Conservation (phyloP, 148 eudicot genomes). For the Rhododendron griersonianum region DNA sequence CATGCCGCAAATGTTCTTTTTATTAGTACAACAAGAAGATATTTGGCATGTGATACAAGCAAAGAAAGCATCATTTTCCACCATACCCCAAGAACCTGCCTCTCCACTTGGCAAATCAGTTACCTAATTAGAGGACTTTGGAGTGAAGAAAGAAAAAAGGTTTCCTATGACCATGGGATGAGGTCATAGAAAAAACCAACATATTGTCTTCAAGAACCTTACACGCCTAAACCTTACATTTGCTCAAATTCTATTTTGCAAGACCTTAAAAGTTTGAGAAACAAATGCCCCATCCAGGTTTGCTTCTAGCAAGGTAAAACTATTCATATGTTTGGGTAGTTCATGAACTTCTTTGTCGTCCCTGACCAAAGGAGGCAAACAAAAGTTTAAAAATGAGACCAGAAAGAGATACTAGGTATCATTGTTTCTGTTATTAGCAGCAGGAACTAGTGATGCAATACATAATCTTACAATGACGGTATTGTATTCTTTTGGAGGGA, state of each 20-base stretch:
- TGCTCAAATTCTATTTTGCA: not conserved
- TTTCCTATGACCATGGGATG: not conserved
- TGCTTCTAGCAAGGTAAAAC: not conserved
- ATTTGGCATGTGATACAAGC: not conserved
- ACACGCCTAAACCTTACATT: not conserved
- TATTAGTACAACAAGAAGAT: not conserved
- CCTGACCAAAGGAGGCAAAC: not conserved
- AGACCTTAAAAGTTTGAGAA: not conserved
- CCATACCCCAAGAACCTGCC: not conserved
- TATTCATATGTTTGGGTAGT: not conserved
- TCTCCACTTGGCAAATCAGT: not conserved
- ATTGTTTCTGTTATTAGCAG: not conserved
- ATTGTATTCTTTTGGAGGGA: not conserved
- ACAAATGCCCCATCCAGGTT: not conserved
- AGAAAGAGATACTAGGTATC: not conserved
- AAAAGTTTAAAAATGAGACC: not conserved
- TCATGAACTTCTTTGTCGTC: not conserved
- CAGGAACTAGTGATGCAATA: not conserved
- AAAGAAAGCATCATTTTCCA: not conserved
- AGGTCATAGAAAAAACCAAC: not conserved
- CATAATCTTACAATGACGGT: not conserved
- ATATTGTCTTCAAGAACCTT: not conserved
- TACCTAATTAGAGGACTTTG: not conserved
- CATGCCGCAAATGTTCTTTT: not conserved
- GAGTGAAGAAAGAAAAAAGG: not conserved